Conservation (phyloP, 2,329 filamentous ascomycete genomes). For the Alternaria hordeiaustralica region DNA sequence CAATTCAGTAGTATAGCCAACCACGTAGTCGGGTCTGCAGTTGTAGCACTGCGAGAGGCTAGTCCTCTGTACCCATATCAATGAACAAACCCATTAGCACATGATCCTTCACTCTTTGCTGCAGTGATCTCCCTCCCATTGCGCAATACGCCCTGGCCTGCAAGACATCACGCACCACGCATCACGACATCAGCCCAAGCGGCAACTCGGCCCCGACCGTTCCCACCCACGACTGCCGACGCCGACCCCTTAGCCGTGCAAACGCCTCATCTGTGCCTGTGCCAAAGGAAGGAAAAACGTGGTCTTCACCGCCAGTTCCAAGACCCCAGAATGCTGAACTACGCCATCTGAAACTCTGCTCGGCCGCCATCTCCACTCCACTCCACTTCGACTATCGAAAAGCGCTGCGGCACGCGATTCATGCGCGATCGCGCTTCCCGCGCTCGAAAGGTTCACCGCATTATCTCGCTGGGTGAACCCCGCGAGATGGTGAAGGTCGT, state of each 20-base stretch:
- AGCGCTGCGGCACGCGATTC: conserved; percentile 3
- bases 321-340: conserved; percentile 4
- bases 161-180: background rate
- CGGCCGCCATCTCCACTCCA: conserved; percentile 4
- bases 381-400: conserved; percentile 11
- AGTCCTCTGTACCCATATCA: conserved; percentile 9
- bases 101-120: background rate
- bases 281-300: background rate
- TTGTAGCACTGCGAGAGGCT: conserved; percentile 6
- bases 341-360: conserved; percentile 5
- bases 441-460: conserved; percentile 10
- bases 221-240: background rate
- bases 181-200: background rate
- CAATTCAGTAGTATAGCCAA: conserved; percentile 5
- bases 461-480: conserved; percentile 16
- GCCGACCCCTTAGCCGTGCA: background rate
- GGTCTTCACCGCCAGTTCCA: conserved; percentile 13
- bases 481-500: conserved; percentile 24
- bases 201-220: background rate
- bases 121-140: conserved; percentile 1
- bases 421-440: conserved; percentile 4
- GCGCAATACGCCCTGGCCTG: background rate
- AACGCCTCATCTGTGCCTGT: background rate
- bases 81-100: conserved; percentile 12
- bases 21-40: conserved; percentile 7